Evolutionary conservation across 176 grass and related monocot genomes (phyloP), one percentile per base, ranked within the genome.

Genomic region (Raddia distichophylla): DNA sequence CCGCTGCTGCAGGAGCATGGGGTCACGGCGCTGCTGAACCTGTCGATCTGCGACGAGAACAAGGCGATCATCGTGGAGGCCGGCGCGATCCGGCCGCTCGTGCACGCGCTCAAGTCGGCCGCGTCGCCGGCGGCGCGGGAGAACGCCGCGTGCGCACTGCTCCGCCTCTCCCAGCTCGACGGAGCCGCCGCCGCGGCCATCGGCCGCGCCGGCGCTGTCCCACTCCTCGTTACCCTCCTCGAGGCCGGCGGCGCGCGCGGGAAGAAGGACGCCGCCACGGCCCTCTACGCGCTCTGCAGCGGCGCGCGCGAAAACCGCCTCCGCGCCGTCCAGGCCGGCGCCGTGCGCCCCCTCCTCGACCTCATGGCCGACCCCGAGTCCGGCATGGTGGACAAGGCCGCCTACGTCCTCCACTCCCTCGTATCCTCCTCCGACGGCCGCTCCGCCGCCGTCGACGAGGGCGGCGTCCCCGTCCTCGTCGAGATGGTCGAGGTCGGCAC

Each of bases 311-410:
- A 98, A 67, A 98, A 98, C 69, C 81, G 81, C 6, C 32, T 79
- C 5, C 90, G 79, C 46, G 89, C 93, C 10, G 90, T 98, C 1
- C 75, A 98, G 53, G 84, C 88, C 22, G 89, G 93, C 18, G 87
- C 84, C 19, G 87, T 98, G 59, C 81, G 82, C 1, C 78, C 81
- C 0, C 64, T 98, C 62, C 92, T 98, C 6, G 96, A 98, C 79
- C 87, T 95, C 72, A 98, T 98, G 96, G 82, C 95, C 0, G 93
- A 98, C 77, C 88, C 87, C 10, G 93, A 91, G 66, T 91, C 93
- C 5, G 84, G 90, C 50, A 98, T 95, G 96, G 96, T 95, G 64
- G 96, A 98, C 83, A 98, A 95, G 84, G 93, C 96, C 6, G 93
- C 96, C 2, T 98, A 90, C 78, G 93, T 98, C 10, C 87, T 98